These are phyloP conservation scores for Whalleya microplaca DNA, from an alignment of 2,329 filamentous ascomycete species.

Conservation along the genomic window DNA sequence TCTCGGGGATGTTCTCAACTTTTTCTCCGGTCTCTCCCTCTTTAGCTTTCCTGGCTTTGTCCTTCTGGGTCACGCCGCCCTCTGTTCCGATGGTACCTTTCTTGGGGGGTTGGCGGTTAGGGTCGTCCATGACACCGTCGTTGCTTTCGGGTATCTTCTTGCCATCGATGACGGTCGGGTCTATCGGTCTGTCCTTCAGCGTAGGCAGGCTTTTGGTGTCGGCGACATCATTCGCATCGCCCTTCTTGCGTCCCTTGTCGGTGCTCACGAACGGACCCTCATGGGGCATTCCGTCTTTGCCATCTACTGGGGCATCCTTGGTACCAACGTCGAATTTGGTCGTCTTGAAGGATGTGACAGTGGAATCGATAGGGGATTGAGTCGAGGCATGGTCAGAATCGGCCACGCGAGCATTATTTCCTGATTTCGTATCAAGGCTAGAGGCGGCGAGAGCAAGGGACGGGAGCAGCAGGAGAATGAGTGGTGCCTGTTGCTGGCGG, in stretches of 20 bases:
- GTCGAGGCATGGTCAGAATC: conserved; percentile 21
- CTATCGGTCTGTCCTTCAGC: conserved; percentile 54
- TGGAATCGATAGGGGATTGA: conserved; percentile 29
- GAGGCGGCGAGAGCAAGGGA: conserved; percentile 32
- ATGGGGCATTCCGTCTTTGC: conserved; percentile 91
- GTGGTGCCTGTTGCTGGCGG: conserved; percentile 31
- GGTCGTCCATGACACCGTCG: conserved; percentile 93
- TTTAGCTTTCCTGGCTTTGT: conserved; percentile 71
- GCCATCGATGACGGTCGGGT: conserved; percentile 60
- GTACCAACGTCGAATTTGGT: conserved; percentile 47
- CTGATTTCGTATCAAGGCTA: conserved; percentile 19
- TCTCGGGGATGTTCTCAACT: conserved; percentile 74
- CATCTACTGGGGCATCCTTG: conserved; percentile 88
- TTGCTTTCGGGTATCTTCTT: conserved; percentile 65
- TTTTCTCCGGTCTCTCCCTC: conserved; percentile 69
- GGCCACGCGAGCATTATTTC: conserved; percentile 19
- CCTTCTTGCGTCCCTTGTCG: conserved; percentile 45
- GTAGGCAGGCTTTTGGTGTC: conserved; percentile 45
- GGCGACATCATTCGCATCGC: conserved; percentile 37
- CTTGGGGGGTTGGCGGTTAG: conserved; percentile 73
- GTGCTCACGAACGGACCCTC: conserved; percentile 77
- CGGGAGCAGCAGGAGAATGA: conserved; percentile 35
- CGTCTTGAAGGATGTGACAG: conserved; percentile 43
- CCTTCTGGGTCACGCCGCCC: conserved; percentile 86
- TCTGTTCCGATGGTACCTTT: conserved; percentile 87